A percentile compares a stretch with the other conserved stretches of the same genome.
Conservation (phyloP, 352 stramenopile species). For the Phytophthora hibernalis region DNA sequence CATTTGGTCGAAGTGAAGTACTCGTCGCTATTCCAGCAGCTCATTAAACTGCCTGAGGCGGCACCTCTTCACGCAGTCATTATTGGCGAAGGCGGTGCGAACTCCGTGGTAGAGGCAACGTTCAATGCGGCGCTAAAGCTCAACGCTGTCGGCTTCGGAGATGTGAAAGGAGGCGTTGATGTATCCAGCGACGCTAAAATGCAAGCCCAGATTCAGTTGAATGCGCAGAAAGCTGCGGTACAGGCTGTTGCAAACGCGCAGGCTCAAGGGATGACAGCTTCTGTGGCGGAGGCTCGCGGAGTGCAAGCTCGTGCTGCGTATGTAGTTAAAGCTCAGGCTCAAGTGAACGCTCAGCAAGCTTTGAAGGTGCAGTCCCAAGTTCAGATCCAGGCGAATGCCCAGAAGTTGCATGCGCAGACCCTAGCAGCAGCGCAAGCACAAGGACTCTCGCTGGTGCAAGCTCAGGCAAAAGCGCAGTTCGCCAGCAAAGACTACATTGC, state of each 20-base stretch:
- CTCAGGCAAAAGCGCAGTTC: conserved; percentile 87
- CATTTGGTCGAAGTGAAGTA: conserved; percentile 89
- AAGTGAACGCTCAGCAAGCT: conserved; percentile 83
- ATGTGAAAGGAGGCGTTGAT: conserved; percentile 42
- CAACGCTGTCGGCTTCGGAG: conserved; percentile 42
- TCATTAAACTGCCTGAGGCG: conserved; percentile 93
- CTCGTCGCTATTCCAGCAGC: conserved; percentile 93
- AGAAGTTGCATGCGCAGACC: conserved; percentile 89
- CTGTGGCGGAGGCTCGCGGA: conserved; percentile 73
- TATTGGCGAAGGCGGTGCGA: conserved; percentile 84
- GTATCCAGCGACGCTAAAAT: conserved; percentile 78
- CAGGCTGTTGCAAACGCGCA: conserved; percentile 82
- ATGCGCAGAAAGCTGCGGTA: conserved; percentile 83
- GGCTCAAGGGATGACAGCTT: conserved; percentile 78
- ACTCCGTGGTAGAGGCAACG: conserved; percentile 92
- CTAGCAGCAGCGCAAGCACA: conserved; percentile 85
- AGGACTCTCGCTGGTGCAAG: conserved; percentile 85
- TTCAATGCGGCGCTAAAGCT: conserved; percentile 87
- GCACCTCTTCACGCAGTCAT: conserved; percentile 90
- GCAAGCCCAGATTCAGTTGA: conserved; percentile 86
- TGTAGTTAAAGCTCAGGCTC: conserved; percentile 86
- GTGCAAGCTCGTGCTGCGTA: conserved; percentile 88
- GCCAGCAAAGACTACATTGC: conserved; percentile 92
- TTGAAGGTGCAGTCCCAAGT: conserved; percentile 89
- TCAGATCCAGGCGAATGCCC: conserved; percentile 90